These are phyloP conservation scores for Gomphus bonarii DNA, from an alignment of 1,284 basidiomycete species.

Conservation along the genomic window DNA sequence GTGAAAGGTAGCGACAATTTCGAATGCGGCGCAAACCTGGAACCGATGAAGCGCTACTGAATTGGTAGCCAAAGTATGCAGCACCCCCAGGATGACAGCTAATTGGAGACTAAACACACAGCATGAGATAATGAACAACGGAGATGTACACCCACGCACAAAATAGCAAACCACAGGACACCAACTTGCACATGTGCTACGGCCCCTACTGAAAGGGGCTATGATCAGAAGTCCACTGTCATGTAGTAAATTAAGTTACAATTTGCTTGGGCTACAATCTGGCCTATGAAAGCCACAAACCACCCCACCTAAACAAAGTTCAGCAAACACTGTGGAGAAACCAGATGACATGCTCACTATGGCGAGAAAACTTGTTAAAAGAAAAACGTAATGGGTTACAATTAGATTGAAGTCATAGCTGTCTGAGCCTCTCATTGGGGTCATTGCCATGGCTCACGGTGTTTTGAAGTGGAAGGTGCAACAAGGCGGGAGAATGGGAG, in stretches of 20 bases:
- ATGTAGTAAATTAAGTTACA: conserved; percentile 27
- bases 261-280: conserved; percentile 55
- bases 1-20: not conserved
- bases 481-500: not conserved
- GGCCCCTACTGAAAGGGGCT: not conserved
- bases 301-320: conserved; percentile 56
- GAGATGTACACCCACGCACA: conserved; percentile 19
- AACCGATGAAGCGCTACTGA: conserved; percentile 77
- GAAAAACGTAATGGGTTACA: conserved; percentile 81
- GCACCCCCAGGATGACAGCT: conserved; percentile 69
- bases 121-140: not conserved
- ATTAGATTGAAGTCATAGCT: conserved; percentile 77
- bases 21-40: conserved; percentile 20
- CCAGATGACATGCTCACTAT: conserved; percentile 38
- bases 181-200: conserved; percentile 42
- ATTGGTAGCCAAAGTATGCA: conserved; percentile 78
- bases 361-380: conserved; percentile 76
- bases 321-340: conserved; percentile 2
- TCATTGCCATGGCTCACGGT: conserved; percentile 4
- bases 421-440: conserved; percentile 20
- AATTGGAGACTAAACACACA: conserved; percentile 46
- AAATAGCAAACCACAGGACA: conserved; percentile 87
- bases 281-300: conserved; percentile 88
- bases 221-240: not conserved
- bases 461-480: not conserved